A percentile compares a stretch with the other conserved stretches of the same genome.
These are phyloP conservation scores for Crepidotus variabilis DNA, from an alignment of 768 basidiomycete genomes.

Conservation along the genomic window DNA sequence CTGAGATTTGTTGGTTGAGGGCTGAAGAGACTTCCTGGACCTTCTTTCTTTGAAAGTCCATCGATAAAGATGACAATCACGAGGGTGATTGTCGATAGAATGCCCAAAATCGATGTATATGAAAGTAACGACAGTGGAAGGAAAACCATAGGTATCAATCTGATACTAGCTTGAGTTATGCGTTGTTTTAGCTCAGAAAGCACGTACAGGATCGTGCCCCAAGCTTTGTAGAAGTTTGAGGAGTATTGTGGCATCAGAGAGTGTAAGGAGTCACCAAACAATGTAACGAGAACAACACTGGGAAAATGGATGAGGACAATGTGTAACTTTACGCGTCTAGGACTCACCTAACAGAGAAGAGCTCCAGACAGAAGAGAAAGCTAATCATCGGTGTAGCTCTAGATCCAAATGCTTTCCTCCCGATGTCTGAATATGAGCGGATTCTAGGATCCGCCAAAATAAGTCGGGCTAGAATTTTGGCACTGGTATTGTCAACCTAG, in stretches of 20 bases:
- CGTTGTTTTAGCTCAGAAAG: background rate
- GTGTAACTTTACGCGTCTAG: background rate
- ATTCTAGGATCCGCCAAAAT: slow-evolving; percentile 67
- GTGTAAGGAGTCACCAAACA: slow-evolving; percentile 85
- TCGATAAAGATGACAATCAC: slow-evolving; percentile 78
- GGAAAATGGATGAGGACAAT: background rate
- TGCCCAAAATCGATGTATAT: slow-evolving; percentile 83
- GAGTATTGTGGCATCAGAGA: slow-evolving; percentile 66
- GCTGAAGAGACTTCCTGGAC: slow-evolving; percentile 81
- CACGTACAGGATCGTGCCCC: slow-evolving; percentile 70
- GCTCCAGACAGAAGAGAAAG: slow-evolving; percentile 78
- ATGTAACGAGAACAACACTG: slow-evolving; percentile 83
- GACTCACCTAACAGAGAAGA: slow-evolving; percentile 75
- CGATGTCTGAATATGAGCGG: slow-evolving; percentile 87
- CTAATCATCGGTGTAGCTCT: slow-evolving; percentile 63
- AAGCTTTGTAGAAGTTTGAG: slow-evolving; percentile 68
- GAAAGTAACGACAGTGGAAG: slow-evolving; percentile 85
- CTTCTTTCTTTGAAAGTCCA: slow-evolving; percentile 65
- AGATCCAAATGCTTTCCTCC: slow-evolving; percentile 82
- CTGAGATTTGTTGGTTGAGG: slow-evolving; percentile 67
- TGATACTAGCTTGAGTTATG: slow-evolving; percentile 21
- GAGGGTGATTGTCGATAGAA: slow-evolving; percentile 73
- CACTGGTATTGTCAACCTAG: slow-evolving; percentile 39
- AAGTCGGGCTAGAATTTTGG: slow-evolving; percentile 79
- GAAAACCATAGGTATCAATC: slow-evolving; percentile 81